These are phyloP conservation scores for Aspergillus carlsbadensis DNA, from an alignment of 495 filamentous ascomycete species.

Conservation along the genomic window DNA sequence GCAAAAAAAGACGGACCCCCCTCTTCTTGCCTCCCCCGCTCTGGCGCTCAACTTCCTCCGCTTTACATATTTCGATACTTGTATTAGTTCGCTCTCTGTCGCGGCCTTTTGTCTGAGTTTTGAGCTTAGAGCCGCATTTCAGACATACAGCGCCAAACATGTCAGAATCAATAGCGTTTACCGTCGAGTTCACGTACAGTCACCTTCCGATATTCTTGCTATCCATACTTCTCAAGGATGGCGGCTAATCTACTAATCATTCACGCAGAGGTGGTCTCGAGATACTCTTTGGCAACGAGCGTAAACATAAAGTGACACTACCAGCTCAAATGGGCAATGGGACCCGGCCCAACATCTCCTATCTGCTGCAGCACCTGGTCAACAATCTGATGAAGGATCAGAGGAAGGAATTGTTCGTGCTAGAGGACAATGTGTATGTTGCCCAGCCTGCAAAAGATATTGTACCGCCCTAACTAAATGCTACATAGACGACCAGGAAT, in stretches of 20 bases:
- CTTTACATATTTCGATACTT: neutral
- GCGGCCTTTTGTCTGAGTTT: neutral
- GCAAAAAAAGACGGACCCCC: constrained; percentile 17
- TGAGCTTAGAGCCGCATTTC: neutral
- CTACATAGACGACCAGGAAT: constrained; percentile 83
- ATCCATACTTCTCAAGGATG: neutral
- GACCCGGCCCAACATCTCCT: constrained; percentile 65
- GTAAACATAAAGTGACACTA: constrained; percentile 66
- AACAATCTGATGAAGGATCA: constrained; percentile 79
- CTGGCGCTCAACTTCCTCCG: neutral
- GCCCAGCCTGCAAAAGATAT: neutral
- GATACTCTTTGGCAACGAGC: constrained; percentile 83
- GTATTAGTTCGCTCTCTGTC: neutral
- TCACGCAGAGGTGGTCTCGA: constrained; percentile 82
- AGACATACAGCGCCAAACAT: constrained; percentile 13
- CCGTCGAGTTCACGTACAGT: constrained; percentile 75
- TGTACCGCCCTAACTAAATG: constrained; percentile 6
- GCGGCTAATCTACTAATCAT: constrained; percentile 17
- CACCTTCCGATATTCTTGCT: constrained; percentile 1
- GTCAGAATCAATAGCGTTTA: constrained; percentile 45
- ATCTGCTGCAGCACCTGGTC: constrained; percentile 78
- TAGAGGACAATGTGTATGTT: constrained; percentile 83
- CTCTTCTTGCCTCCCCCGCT: constrained; percentile 3
- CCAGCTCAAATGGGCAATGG: constrained; percentile 60
- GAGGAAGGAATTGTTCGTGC: constrained; percentile 85